Base-by-base conservation (phyloP, 2,329 filamentous ascomycete species). In the Ceratocystis huliohia region DNA sequence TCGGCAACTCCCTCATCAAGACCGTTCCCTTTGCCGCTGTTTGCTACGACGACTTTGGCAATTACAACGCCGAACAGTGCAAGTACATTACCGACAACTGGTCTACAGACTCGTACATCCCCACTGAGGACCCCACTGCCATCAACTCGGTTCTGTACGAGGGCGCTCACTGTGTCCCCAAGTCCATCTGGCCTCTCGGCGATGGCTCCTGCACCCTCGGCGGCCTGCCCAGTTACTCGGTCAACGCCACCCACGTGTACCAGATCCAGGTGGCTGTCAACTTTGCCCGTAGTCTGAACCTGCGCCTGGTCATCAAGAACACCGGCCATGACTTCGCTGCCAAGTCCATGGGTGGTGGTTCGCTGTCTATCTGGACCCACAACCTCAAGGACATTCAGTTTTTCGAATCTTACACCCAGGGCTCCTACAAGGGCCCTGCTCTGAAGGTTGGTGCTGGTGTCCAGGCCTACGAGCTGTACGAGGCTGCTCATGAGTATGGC, bases 381-480 rank as follows among this genome's bases (percentile, higher is more conserved):
- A 69, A 73, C 66, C 70, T 78, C 65, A 77, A 79, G 71, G 70
- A 75, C 28, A 75, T 78, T 30, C 67, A 77, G 28, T 76, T 79
- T 69, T 71, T 76, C 25, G 72, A 75, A 61, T 75, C 77, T 70
- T 81, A 76, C 61, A 72, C 73, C 4, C 72, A 75, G 22, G 44
- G 70, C 1, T 67, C 74, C 44, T 86, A 85, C 71, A 72, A 68
- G 0, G 82, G 83, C 6, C 74, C 74, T 17, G 81, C 82, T 0
- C 74, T 83, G n/a, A 82, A 77, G 25, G 70, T 85, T 37, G 81
- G 79, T 1, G 79, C 83, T 3, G 84, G 84, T 46, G 76, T 84
- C 0, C 75, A 78, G 53, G 81, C 76, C 0, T 75, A 72, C 28
- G 81, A 85, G 48, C 76, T 76, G 0, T 74, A 79, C 45, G 70